Base-by-base conservation (phyloP, 2,329 filamentous ascomycete species). In the Xylaria sp. region DNA sequence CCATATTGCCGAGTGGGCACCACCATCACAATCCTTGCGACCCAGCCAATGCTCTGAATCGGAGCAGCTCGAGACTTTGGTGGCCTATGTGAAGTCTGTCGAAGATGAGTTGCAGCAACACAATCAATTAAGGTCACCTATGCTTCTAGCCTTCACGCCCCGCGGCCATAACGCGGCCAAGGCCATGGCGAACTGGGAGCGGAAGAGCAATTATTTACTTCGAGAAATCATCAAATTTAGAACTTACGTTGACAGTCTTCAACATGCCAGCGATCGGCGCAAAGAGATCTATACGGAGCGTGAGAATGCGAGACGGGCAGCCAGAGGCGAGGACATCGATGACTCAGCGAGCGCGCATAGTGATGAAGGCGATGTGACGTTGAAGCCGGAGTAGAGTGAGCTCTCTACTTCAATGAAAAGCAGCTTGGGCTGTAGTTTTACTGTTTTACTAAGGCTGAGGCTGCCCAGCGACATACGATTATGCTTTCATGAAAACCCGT, bases 181-280 rank as follows among this genome's bases (percentile, higher is more conserved):
- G 81, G 94, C 95, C 18, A 95, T 98, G 92, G 87, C 91, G 23
- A 99, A 99, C 81, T 99, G 96, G 95, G 94, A 99, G 84, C 90
- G 92, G 77, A 98, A 98, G 84, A 97, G 93, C 65, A 91, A 93
- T 37, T 97, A 98, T 78, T 83, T 99, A 50, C 86, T 98, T 13
- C 87, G 93, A 44, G 96, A 99, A 83, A 98, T 97, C 79, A 94
- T 98, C 80, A 98, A 98, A 81, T 98, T 97, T 82, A 87, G 92
- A 69, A 98, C 94, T 0, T 99, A 98, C 77, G 94, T 98, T 74
- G 96, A 98, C 79, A 91, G 90, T 41, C 83, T 99, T 60, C 86
- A 90, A 67, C 88, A 89, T 46, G 94, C 94, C 0, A 89, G 92
- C 74, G 82, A 79, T 39, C 86, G 89, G 64, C 94, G 92, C 78